Evolutionary conservation across 495 filamentous ascomycete genomes (phyloP).

Genomic region (Neurospora sp.): DNA sequence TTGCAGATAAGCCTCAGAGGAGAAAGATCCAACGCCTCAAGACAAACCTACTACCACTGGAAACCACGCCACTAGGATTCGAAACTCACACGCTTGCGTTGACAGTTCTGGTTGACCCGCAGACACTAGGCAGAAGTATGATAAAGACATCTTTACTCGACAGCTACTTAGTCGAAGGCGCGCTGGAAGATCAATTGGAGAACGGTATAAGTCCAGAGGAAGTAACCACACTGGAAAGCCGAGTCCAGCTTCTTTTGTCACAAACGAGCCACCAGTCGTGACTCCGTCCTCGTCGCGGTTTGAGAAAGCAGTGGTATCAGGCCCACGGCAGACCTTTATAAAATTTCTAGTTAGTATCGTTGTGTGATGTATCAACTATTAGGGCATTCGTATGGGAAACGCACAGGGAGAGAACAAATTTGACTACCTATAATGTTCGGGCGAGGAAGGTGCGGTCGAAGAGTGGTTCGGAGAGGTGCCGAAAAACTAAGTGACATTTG

Average conservation of each 20-base stretch:
- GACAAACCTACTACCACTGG: constrained; percentile 36
- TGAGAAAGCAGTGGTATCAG: background rate
- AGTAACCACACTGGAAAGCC: background rate
- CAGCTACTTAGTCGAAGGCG: constrained; percentile 5
- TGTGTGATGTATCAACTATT: background rate
- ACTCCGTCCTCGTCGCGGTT: background rate
- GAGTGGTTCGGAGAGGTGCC: background rate
- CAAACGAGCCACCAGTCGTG: background rate
- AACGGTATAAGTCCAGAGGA: background rate
- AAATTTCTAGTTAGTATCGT: background rate
- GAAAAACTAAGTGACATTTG: background rate
- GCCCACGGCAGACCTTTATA: background rate
- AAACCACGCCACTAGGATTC: constrained; percentile 21
- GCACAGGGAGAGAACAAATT: background rate
- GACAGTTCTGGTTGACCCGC: constrained; percentile 6
- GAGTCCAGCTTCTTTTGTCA: background rate
- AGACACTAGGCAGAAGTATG: background rate
- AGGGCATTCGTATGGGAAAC: background rate
- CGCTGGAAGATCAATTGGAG: background rate
- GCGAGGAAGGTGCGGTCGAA: background rate
- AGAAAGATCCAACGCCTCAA: constrained; percentile 25
- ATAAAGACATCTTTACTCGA: constrained; percentile 1
- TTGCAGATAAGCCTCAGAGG: constrained; percentile 13
- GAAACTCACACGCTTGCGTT: constrained; percentile 19
- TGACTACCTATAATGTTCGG: background rate